Evolutionary conservation across 371 early-diverging fungal genomes (phyloP), one percentile per base, ranked within the genome.

Genomic region (Mortierella sp.): DNA sequence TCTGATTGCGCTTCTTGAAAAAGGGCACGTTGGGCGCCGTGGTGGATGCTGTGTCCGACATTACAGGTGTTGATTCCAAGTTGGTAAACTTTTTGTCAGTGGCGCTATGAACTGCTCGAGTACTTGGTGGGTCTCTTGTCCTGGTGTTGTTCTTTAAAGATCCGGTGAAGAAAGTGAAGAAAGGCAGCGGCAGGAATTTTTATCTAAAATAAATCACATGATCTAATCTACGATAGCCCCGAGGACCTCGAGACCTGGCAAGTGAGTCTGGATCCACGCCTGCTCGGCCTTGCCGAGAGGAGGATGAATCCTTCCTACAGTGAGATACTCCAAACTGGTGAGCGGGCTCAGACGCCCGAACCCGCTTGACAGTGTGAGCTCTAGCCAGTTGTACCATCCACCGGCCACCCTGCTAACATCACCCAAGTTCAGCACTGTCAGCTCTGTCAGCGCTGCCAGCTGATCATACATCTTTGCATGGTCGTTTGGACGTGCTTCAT

Each of bases 1-100:
- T 82, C 24, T 83, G 78, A 8, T 80, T 61, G 28, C 86, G 71
- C 66, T 89, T 89, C 62, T 87, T 89, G 70, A 89, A 89, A 50
- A 89, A 83, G 14, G 86, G 80, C 2, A 85, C 85, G 45, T 80
- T 79, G 8, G 64, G 64, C 23, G 58, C 24, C 21, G 62, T 27
- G 16, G 71, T 30, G 9, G 65, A 14, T 43, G 60, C 18, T 50
- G 71, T 13, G 26, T 71, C 65, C 38, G 71, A 50, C 71, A 71
- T 71, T 43, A n/a, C 19, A 31, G 52, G n/a, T n/a, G n/a, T n/a
- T n/a, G n/a, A n/a, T n/a, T n/a, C n/a, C n/a, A n/a, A n/a, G n/a
- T n/a, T n/a, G n/a, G n/a, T n/a, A n/a, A n/a, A n/a, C n/a, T n/a
- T n/a, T n/a, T n/a, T n/a, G n/a, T n/a, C n/a, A n/a, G n/a, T n/a